Evolutionary conservation across 345 rosid genomes (phyloP).

Genomic region (Raphanus raphanistrum): DNA sequence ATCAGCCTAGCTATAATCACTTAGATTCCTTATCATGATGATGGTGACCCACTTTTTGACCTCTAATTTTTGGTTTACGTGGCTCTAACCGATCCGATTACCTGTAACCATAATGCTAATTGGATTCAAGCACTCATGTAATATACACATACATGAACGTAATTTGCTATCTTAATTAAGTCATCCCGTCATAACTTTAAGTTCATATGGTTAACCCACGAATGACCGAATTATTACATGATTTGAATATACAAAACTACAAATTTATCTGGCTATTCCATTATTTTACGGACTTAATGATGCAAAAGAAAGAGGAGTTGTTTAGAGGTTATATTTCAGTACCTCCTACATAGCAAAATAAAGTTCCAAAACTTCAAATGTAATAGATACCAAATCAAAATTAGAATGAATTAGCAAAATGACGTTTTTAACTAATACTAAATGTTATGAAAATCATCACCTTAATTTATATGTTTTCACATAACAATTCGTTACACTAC

Average conservation of each 20-base stretch:
- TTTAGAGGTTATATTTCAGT: background rate
- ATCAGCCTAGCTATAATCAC: constrained; percentile 4
- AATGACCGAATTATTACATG: background rate
- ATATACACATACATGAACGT: background rate
- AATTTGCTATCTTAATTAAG: background rate
- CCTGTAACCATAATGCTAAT: background rate
- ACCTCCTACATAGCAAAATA: background rate
- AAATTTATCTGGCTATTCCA: background rate
- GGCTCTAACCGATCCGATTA: constrained; percentile 2
- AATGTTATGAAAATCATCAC: background rate
- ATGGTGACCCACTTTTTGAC: constrained; percentile 33
- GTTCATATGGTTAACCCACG: background rate
- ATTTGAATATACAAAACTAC: background rate
- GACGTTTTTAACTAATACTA: background rate
- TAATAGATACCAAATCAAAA: background rate
- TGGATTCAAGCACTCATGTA: background rate
- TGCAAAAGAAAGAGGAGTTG: background rate
- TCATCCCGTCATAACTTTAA: background rate
- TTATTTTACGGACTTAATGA: background rate
- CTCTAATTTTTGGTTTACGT: constrained; percentile 9
- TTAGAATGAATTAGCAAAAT: background rate
- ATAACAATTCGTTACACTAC: background rate
- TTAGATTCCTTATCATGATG: constrained; percentile 22
- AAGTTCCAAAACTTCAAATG: background rate
- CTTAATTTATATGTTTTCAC: background rate